phyloP scores from a whole-genome alignment of 257 asterid species.

The Rhazya stricta region DNA sequence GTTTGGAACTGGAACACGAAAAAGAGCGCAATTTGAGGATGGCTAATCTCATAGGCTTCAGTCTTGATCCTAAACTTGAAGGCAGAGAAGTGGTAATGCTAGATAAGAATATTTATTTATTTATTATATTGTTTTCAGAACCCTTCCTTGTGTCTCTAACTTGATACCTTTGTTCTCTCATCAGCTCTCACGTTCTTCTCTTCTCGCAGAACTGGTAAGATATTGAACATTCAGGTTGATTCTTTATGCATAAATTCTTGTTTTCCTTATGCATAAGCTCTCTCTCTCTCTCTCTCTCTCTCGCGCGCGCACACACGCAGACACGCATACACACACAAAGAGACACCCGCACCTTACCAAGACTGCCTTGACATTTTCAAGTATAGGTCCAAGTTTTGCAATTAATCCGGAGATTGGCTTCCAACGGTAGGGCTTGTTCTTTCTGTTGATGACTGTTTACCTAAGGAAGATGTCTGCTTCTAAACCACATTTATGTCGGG shows the following conservation, averaged over 20 bases:
- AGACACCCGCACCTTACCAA: neutral
- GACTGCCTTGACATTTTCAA: neutral
- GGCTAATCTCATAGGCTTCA: constrained; percentile 35
- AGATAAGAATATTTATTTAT: neutral
- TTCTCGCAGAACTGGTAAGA: constrained; percentile 74
- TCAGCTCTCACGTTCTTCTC: constrained; percentile 85
- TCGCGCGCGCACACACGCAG: neutral
- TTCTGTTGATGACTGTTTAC: neutral
- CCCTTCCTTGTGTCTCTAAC: neutral
- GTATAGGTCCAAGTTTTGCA: neutral
- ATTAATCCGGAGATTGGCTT: neutral
- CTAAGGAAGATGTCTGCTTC: neutral
- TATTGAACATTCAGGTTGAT: neutral
- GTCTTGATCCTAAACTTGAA: constrained; percentile 32
- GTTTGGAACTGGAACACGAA: constrained; percentile 33
- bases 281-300: no score
- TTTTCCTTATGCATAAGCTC: neutral
- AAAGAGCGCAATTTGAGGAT: constrained; percentile 27
- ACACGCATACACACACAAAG: neutral
- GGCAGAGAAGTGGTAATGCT: constrained; percentile 31
- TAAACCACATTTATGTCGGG: neutral
- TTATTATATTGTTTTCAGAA: neutral
- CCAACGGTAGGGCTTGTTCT: neutral
- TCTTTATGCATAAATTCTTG: neutral
- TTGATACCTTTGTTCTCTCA: constrained; percentile 21